Evolutionary conservation across 495 filamentous ascomycete species (phyloP).

Genomic region (Xylaria sp.): DNA sequence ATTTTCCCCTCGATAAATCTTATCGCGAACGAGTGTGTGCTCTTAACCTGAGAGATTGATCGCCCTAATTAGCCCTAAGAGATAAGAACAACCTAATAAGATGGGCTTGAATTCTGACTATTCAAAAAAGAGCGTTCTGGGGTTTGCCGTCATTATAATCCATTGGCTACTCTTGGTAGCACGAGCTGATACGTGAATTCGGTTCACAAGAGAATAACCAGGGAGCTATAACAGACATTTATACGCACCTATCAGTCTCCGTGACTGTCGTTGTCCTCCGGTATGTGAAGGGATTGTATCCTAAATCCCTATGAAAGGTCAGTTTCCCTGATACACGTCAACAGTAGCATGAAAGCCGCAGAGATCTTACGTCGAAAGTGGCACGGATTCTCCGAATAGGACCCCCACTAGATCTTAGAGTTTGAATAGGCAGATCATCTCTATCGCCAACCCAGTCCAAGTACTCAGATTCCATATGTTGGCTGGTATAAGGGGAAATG

Average conservation of each 20-base stretch:
- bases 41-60: background rate
- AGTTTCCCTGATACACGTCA: background rate
- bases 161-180: background rate
- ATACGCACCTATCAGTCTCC: background rate
- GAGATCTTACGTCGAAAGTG: constrained; percentile 22
- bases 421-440: constrained; percentile 6
- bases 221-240: background rate
- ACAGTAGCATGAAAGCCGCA: background rate
- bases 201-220: background rate
- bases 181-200: background rate
- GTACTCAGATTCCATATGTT: constrained; percentile 20
- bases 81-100: background rate
- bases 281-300: constrained; percentile 16
- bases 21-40: background rate
- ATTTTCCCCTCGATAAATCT: background rate
- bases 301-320: constrained; percentile 18
- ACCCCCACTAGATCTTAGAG: constrained; percentile 7
- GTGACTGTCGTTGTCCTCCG: background rate
- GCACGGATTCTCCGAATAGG: constrained; percentile 14
- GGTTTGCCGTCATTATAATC: background rate
- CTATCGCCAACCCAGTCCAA: constrained; percentile 22
- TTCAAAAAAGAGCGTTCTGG: background rate
- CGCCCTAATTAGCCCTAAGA: background rate
- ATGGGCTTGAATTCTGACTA: background rate
- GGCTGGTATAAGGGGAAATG: constrained; percentile 19